These are phyloP conservation scores for Didymella pomorum DNA, from an alignment of 2,329 filamentous ascomycete species.

Conservation along the genomic window DNA sequence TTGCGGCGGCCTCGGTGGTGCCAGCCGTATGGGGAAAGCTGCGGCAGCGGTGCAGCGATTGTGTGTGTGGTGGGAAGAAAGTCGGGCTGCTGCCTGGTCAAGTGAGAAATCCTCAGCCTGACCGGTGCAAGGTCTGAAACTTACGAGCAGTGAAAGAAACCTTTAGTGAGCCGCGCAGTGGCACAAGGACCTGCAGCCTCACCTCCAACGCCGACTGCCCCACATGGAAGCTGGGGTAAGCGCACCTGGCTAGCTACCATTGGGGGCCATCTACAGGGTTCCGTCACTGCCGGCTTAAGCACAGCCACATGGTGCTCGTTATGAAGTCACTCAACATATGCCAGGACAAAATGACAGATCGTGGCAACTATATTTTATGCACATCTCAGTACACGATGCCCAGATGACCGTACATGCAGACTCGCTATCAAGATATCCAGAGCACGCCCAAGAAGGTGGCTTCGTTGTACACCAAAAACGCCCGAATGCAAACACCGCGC, in stretches of 20 bases:
- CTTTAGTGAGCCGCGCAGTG: neutral
- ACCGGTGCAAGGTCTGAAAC: neutral
- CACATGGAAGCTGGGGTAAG: conserved; percentile 16
- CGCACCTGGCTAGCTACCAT: conserved; percentile 10
- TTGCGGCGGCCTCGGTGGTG: conserved; percentile 10
- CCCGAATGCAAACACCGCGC: conserved; percentile 48
- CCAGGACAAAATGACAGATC: neutral
- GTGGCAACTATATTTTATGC: conserved; percentile 1
- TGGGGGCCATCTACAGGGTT: conserved; percentile 2
- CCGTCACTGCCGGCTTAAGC: conserved; percentile 2
- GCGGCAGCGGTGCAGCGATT: neutral
- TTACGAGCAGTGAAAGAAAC: neutral
- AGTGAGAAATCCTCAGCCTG: neutral
- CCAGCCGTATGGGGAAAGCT: neutral
- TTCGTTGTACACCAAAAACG: conserved; percentile 27
- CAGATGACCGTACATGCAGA: conserved; percentile 12
- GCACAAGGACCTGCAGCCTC: conserved; percentile 10
- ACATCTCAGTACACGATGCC: neutral
- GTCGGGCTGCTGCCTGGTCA: neutral
- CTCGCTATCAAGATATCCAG: conserved; percentile 16
- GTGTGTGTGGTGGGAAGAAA: neutral
- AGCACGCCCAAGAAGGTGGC: conserved; percentile 11
- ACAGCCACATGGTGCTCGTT: conserved; percentile 6
- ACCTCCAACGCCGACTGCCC: conserved; percentile 6
- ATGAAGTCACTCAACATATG: neutral